phyloP scores from a whole-genome alignment of 768 basidiomycete species.

The Boletus eberwhitei region DNA sequence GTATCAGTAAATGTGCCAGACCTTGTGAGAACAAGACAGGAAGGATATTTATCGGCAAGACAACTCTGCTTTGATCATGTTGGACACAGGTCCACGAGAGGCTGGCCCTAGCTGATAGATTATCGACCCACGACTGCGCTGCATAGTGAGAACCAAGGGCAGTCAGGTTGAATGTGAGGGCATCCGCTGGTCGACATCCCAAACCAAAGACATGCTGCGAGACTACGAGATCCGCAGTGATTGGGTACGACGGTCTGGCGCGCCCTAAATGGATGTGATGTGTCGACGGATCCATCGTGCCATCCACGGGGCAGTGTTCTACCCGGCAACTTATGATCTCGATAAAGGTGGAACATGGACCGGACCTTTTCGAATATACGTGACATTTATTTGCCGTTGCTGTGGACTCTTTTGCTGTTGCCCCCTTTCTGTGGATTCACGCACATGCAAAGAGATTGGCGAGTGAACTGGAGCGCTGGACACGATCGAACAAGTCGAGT shows the following conservation, averaged over 20 bases:
- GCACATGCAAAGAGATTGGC: not conserved
- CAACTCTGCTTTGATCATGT: not conserved
- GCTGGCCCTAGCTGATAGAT: not conserved
- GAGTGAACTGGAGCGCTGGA: not conserved
- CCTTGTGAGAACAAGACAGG: not conserved
- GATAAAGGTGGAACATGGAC: not conserved
- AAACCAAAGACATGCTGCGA: not conserved
- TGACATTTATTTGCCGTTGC: not conserved
- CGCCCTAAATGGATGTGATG: not conserved
- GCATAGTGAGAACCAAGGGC: no score
- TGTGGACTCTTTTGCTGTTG: not conserved
- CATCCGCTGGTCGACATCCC: not conserved
- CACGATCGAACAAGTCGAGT: not conserved
- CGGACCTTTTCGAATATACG: not conserved
- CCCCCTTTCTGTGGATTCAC: not conserved
- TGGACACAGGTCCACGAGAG: not conserved
- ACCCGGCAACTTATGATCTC: not conserved
- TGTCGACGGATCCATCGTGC: not conserved
- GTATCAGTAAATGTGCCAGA: not conserved
- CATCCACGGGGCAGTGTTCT: not conserved
- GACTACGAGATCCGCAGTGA: no score
- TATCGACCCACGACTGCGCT: not conserved
- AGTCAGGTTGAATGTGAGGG: no score
- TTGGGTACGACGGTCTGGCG: not conserved
- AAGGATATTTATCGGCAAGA: not conserved